Evolutionary conservation across 306 rosid species (phyloP).

Genomic region (Casuarina glauca): DNA sequence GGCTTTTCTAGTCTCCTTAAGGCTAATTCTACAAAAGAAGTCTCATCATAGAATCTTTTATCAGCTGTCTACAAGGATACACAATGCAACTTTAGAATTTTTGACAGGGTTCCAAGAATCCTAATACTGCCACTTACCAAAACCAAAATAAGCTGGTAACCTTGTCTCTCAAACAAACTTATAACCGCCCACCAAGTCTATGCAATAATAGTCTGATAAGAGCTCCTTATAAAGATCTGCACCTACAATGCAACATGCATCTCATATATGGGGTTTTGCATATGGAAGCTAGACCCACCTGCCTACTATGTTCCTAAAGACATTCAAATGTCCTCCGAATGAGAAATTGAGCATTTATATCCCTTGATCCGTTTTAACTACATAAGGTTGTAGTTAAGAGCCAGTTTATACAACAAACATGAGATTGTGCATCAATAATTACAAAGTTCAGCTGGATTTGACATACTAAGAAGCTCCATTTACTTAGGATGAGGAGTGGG

Average conservation of each 20-base stretch:
- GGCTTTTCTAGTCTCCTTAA: not conserved
- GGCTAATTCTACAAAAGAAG: not conserved
- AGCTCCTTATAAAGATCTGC: not conserved
- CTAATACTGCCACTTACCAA: not conserved
- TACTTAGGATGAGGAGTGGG: not conserved
- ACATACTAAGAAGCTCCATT: not conserved
- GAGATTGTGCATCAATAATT: not conserved
- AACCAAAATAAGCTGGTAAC: not conserved
- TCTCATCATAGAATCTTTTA: not conserved
- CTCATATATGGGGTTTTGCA: not conserved
- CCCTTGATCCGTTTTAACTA: too few species aligned
- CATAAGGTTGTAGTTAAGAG: not conserved
- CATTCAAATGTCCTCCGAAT: not conserved
- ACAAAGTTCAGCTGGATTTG: slow-evolving; percentile 5
- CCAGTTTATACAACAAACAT: not conserved
- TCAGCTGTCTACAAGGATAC: not conserved
- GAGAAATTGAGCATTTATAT: too few species aligned
- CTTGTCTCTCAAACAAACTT: not conserved
- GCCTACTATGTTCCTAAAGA: not conserved
- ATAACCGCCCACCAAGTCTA: not conserved
- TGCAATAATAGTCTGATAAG: not conserved
- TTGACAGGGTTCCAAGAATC: not conserved
- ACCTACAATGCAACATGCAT: not conserved
- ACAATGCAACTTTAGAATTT: not conserved
- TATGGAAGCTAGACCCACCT: not conserved